phyloP scores from a whole-genome alignment of 148 eudicot genomes.

The Nyssa sinensis region DNA sequence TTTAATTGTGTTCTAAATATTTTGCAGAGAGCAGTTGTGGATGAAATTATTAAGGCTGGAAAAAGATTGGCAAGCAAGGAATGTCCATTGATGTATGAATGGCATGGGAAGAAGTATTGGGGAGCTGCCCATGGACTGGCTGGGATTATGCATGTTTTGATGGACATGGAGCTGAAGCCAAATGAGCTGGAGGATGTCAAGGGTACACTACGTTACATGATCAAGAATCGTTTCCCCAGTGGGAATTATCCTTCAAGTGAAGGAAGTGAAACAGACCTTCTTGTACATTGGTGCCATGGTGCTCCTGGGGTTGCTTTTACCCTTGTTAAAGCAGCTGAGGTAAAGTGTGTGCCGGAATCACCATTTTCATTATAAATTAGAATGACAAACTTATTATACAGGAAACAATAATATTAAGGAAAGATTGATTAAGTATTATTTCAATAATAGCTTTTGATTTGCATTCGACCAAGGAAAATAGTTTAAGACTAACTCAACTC shows the following conservation, averaged over 20 bases:
- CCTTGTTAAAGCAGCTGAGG: slow-evolving; percentile 88
- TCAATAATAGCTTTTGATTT: background rate
- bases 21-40: slow-evolving; percentile 51
- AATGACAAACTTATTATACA: background rate
- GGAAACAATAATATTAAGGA: background rate
- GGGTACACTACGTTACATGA: slow-evolving; percentile 68
- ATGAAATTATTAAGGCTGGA: slow-evolving; percentile 56
- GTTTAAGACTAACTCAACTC: background rate
- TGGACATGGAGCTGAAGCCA: slow-evolving; percentile 67
- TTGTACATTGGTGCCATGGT: slow-evolving; percentile 99
- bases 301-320: slow-evolving; percentile 91
- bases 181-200: slow-evolving; percentile 72
- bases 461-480: background rate
- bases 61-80: slow-evolving; percentile 46
- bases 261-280: slow-evolving; percentile 67
- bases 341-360: slow-evolving; percentile 18
- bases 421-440: background rate
- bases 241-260: slow-evolving; percentile 92
- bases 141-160: slow-evolving; percentile 76
- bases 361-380: background rate
- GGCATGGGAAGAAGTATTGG: slow-evolving; percentile 82
- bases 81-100: slow-evolving; percentile 85
- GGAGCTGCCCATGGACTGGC: slow-evolving; percentile 96
- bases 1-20: background rate
- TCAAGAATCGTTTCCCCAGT: slow-evolving; percentile 58